Evolutionary conservation across 257 asterid species (phyloP), one percentile per base, ranked within the genome.

Genomic region (Jacaranda copaia): DNA sequence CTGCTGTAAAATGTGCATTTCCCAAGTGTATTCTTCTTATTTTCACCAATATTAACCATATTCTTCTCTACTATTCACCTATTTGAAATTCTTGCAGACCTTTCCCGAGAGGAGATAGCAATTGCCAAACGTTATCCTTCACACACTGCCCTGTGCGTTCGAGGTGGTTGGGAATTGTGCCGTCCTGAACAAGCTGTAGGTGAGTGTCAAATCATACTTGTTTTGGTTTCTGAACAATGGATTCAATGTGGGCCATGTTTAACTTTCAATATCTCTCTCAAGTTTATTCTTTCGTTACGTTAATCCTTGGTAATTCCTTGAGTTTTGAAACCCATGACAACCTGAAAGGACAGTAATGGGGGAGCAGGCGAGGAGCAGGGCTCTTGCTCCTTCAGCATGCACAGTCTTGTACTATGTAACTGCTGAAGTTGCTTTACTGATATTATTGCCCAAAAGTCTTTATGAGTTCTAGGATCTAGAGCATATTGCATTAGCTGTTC

Each of bases 151-250:
- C 81, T 96, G 84, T 96, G 99, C 87, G 85, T 96, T 78, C 87
- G 96, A 77, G 88, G 88, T 69, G 98, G 99, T 64, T 96, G 99
- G 99, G 98, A 93, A 70, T 82, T 93, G 63, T 90, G 98, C 84
- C 97, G 92, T 79, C 93, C 98, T 18, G 99, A 96, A 35, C 98
- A 85, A 79, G 97, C 98, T 65, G 79, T 63, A 11, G 98, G 99
- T 91, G 87, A 81, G 93, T 76, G 71, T 60, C 62, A 56, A 70
- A 77, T 49, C 59, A 38, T n/a, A 53, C 67, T 39, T 75, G 46
- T 59, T 74, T 63, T 60, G 52, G 58, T 70, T 74, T 70, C 77
- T 43, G 45, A 61, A 60, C 52, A 60, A 55, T 73, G 15, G 35
- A 43, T 52, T 75, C 68, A 35, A 18, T 52, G 15, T 67, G 51